These are phyloP conservation scores for Penicillium palitans DNA, from an alignment of 2,329 filamentous ascomycete genomes.

Conservation along the genomic window DNA sequence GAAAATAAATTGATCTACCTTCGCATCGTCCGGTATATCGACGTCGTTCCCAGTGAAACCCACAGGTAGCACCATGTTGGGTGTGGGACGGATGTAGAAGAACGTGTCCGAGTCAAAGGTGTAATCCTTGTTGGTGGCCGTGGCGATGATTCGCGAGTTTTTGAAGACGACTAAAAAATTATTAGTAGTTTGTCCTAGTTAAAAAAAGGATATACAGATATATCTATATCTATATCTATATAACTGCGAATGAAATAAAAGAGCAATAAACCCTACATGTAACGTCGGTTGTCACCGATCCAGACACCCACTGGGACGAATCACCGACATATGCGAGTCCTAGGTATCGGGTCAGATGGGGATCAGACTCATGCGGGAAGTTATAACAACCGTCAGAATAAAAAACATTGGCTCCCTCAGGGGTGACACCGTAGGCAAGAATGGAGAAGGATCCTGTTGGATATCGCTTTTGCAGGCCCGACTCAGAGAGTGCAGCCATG, in stretches of 20 bases:
- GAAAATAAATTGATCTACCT: conserved; percentile 13
- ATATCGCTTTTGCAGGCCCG: conserved; percentile 15
- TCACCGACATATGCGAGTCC: conserved; percentile 24
- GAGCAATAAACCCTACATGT: conserved; percentile 14
- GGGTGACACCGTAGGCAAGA: conserved; percentile 16
- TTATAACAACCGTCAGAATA: conserved; percentile 18
- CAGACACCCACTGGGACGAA: conserved; percentile 18
- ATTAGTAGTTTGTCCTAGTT: background rate
- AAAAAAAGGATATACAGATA: too few relatives aligned
- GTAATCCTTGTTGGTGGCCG: conserved; percentile 15
- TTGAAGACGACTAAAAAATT: conserved; percentile 12
- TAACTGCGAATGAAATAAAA: background rate
- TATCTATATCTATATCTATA: too few relatives aligned
- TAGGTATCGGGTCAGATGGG: background rate
- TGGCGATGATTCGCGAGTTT: conserved; percentile 12
- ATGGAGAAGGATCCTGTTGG: conserved; percentile 18
- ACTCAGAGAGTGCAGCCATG: conserved; percentile 2
- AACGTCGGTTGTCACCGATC: conserved; percentile 19
- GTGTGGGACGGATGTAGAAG: conserved; percentile 20
- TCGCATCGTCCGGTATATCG: conserved; percentile 13
- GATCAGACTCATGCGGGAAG: too few relatives aligned
- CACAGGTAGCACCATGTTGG: conserved; percentile 14
- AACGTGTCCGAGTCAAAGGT: conserved; percentile 16
- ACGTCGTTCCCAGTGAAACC: conserved; percentile 21
- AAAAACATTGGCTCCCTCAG: conserved; percentile 11